Conservation (phyloP, 257 asterid genomes). For the Lantana camara region DNA sequence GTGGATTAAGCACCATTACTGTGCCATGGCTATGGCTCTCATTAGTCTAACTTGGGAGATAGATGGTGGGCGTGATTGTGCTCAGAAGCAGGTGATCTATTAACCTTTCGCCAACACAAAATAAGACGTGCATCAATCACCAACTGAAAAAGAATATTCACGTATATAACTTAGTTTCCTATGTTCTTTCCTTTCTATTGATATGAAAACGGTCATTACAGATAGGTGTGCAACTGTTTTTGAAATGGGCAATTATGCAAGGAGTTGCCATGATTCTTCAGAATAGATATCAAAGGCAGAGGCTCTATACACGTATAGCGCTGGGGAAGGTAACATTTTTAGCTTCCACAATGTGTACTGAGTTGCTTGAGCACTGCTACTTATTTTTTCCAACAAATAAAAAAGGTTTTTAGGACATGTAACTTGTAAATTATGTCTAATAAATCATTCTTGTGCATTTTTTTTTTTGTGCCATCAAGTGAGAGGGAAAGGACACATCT, state of each 20-base stretch:
- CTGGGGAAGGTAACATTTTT: slow-evolving; percentile 77
- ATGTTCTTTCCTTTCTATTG: slow-evolving; percentile 13
- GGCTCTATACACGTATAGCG: slow-evolving; percentile 95
- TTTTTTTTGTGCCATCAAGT: neutral
- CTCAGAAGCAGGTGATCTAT: slow-evolving; percentile 75
- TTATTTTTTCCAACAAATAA: neutral
- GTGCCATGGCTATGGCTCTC: slow-evolving; percentile 95
- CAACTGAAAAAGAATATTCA: slow-evolving; percentile 15
- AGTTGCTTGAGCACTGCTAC: slow-evolving; percentile 5
- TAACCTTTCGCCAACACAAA: slow-evolving; percentile 1
- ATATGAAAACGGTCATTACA: slow-evolving; percentile 41
- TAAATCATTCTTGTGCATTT: neutral
- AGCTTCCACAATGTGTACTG: slow-evolving; percentile 23
- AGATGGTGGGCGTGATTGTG: slow-evolving; percentile 81
- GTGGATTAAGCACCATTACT: slow-evolving; percentile 97
- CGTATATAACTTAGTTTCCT: slow-evolving; percentile 18
- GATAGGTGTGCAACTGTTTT: slow-evolving; percentile 77
- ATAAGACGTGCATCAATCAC: slow-evolving; percentile 1
- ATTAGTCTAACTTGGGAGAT: slow-evolving; percentile 99
- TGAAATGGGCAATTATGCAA: slow-evolving; percentile 97
- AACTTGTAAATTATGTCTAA: slow-evolving; percentile 9
- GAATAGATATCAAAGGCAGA: slow-evolving; percentile 90
- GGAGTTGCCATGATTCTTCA: slow-evolving; percentile 96
- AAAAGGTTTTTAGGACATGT: slow-evolving; percentile 1
- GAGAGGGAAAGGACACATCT: neutral